These are phyloP conservation scores for Fusarium algeriense DNA, from an alignment of 2,329 filamentous ascomycete genomes.

Conservation along the genomic window DNA sequence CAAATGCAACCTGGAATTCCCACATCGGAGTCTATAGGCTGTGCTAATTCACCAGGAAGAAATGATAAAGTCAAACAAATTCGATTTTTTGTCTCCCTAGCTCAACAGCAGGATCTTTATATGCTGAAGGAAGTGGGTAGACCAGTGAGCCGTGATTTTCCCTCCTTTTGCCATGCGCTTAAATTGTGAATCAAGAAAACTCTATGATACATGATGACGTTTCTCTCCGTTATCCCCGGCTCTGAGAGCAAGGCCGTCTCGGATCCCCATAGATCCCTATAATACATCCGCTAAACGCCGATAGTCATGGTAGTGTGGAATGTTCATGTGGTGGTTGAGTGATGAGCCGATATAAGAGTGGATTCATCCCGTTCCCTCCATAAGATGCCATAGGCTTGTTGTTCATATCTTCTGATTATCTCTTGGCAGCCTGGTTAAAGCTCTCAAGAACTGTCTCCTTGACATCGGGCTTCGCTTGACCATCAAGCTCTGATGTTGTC, in stretches of 20 bases:
- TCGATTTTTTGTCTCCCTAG: slow-evolving; percentile 28
- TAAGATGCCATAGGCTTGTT: not conserved
- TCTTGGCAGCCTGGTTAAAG: slow-evolving; percentile 54
- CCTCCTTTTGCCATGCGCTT: slow-evolving; percentile 34
- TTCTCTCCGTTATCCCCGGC: slow-evolving; percentile 14
- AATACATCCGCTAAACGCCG: slow-evolving; percentile 50
- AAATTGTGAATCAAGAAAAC: slow-evolving; percentile 21
- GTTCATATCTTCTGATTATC: slow-evolving; percentile 33
- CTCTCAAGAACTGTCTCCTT: slow-evolving; percentile 58
- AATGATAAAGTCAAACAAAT: slow-evolving; percentile 7
- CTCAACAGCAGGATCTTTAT: slow-evolving; percentile 13
- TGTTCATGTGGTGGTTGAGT: slow-evolving; percentile 34
- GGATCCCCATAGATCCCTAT: slow-evolving; percentile 40
- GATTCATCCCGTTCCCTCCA: slow-evolving; percentile 6
- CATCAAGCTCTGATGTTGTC: slow-evolving; percentile 25
- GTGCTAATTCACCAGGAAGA: not conserved
- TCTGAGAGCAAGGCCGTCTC: slow-evolving; percentile 28
- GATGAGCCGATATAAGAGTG: slow-evolving; percentile 29
- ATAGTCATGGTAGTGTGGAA: slow-evolving; percentile 42
- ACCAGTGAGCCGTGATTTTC: slow-evolving; percentile 21
- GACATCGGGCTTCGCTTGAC: slow-evolving; percentile 44
- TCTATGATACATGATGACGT: slow-evolving; percentile 44
- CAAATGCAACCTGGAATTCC: not conserved
- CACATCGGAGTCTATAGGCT: not conserved
- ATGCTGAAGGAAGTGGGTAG: slow-evolving; percentile 8